phyloP scores from a whole-genome alignment of 2,329 filamentous ascomycete species.

The Colletotrichum tropicicola region DNA sequence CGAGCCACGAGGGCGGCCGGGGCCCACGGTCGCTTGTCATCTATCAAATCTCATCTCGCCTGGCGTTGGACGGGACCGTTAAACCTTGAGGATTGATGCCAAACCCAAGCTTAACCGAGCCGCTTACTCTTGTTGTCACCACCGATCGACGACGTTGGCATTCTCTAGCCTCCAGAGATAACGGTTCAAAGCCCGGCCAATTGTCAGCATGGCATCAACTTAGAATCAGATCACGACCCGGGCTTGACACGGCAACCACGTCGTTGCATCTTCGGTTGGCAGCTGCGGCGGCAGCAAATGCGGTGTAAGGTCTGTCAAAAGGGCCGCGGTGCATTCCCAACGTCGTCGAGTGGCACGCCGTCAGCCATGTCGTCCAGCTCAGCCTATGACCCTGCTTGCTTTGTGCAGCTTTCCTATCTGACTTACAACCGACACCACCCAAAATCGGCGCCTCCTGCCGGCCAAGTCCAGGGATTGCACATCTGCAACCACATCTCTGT shows the following conservation, averaged over 20 bases:
- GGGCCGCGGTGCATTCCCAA: neutral
- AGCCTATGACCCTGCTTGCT: neutral
- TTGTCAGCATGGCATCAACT: neutral
- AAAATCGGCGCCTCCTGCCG: constrained; percentile 7
- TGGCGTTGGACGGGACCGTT: neutral
- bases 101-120: neutral
- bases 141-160: neutral
- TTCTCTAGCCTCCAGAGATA: neutral
- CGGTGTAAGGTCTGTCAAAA: constrained; percentile 1
- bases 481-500: constrained; percentile 12
- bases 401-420: constrained; percentile 22
- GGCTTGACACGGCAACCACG: neutral
- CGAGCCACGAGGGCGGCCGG: constrained; percentile 15
- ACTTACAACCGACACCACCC: constrained; percentile 13
- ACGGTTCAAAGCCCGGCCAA: neutral
- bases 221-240: neutral
- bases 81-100: neutral
- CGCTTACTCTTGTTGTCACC: neutral
- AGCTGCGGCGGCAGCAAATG: neutral
- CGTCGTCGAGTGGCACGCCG: constrained; percentile 6
- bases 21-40: constrained; percentile 2
- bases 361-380: neutral
- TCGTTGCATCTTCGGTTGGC: constrained; percentile 4
- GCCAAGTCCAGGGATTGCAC: constrained; percentile 16
- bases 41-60: constrained; percentile 13